phyloP scores from a whole-genome alignment of 805 yeast species.

The Starmera quercuum region DNA sequence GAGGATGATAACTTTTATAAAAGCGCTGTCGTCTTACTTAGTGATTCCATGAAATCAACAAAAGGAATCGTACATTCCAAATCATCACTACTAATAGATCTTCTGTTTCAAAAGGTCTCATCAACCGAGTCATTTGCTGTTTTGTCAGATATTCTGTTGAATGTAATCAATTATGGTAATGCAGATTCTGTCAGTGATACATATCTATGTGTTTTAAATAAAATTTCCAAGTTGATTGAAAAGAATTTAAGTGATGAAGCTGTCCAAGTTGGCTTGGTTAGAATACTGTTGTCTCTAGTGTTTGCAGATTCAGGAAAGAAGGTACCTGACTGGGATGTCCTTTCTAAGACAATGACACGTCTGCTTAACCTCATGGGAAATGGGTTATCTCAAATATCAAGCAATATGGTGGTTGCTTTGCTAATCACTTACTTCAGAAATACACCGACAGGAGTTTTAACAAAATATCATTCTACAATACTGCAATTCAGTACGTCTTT shows the following conservation, averaged over 20 bases:
- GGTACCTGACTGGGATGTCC: constrained; percentile 41
- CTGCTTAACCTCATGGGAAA: constrained; percentile 5
- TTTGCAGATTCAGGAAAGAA: constrained; percentile 71
- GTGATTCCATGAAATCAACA: constrained; percentile 72
- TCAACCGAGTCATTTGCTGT: constrained; percentile 28
- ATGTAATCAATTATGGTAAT: constrained; percentile 45
- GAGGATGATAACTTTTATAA: constrained; percentile 42
- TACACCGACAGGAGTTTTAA: constrained; percentile 27
- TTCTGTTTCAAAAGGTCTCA: constrained; percentile 27
- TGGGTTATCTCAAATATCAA: too few species aligned
- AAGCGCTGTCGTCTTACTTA: constrained; percentile 52
- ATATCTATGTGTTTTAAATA: constrained; percentile 27
- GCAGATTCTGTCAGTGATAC: constrained; percentile 37
- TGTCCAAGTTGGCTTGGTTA: constrained; percentile 16
- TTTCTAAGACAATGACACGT: constrained; percentile 6
- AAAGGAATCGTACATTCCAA: constrained; percentile 71
- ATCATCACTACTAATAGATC: constrained; percentile 41
- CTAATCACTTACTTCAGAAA: constrained; percentile 46
- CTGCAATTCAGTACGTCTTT: constrained; percentile 31
- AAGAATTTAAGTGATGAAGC: constrained; percentile 6
- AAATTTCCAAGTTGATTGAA: constrained; percentile 12
- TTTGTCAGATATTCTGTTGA: constrained; percentile 52
- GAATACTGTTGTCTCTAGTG: constrained; percentile 38
- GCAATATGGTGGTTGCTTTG: too few species aligned
- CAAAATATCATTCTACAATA: constrained; percentile 37